These are phyloP conservation scores for Keithomyces neogunnii DNA, from an alignment of 2,329 filamentous ascomycete genomes.

Conservation along the genomic window DNA sequence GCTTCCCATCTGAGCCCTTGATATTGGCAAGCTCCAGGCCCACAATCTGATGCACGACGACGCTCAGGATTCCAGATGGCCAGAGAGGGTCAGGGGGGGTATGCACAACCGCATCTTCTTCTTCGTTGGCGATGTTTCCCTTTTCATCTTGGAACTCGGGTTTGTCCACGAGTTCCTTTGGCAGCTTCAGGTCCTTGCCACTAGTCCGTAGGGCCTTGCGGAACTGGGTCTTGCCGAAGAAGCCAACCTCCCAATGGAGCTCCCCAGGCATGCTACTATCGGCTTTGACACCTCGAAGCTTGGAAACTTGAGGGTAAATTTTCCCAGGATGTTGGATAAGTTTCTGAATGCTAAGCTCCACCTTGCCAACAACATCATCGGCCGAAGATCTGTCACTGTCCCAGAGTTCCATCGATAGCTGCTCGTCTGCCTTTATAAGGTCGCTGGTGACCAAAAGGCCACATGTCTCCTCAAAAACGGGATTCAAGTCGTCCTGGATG, in stretches of 20 bases:
- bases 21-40: constrained; percentile 88
- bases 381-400: constrained; percentile 88
- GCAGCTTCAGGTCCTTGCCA: constrained; percentile 72
- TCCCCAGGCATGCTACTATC: constrained; percentile 87
- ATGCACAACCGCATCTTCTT: constrained; percentile 78
- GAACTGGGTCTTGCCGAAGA: constrained; percentile 86
- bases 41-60: constrained; percentile 90
- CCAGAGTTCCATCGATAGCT: constrained; percentile 90
- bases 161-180: constrained; percentile 62
- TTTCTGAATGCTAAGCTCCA: constrained; percentile 88
- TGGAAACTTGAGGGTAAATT: constrained; percentile 86
- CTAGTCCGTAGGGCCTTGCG: constrained; percentile 76
- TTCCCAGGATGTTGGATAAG: constrained; percentile 86
- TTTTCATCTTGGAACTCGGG: constrained; percentile 79
- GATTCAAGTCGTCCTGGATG: constrained; percentile 90
- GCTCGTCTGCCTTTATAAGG: constrained; percentile 87
- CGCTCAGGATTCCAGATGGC: constrained; percentile 80
- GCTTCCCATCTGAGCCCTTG: constrained; percentile 73
- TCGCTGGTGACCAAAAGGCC: constrained; percentile 82
- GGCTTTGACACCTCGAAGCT: constrained; percentile 72
- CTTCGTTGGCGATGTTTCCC: constrained; percentile 58
- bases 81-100: constrained; percentile 94
- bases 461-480: constrained; percentile 81
- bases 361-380: constrained; percentile 90
- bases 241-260: constrained; percentile 93